phyloP scores from a whole-genome alignment of 140 eudicot species.

The Senecio squalidus region DNA sequence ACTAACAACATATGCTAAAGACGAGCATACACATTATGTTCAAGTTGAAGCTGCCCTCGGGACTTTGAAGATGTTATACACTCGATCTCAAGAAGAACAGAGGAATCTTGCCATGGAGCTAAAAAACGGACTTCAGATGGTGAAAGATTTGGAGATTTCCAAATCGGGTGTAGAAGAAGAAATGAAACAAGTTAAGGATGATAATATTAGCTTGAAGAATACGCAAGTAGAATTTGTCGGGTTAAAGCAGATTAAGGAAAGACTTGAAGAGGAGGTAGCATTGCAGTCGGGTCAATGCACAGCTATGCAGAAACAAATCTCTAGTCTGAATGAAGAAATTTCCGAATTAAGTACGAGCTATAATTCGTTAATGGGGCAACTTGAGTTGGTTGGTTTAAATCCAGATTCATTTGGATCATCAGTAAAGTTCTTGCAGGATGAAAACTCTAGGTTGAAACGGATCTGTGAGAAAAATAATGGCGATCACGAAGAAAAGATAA shows the following conservation, averaged over 20 bases:
- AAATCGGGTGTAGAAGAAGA: slow-evolving; percentile 61
- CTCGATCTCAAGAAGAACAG: slow-evolving; percentile 88
- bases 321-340: slow-evolving; percentile 60
- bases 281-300: slow-evolving; percentile 51
- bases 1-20: slow-evolving; percentile 47
- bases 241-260: slow-evolving; percentile 55
- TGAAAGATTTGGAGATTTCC: slow-evolving; percentile 58
- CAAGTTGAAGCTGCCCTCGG: slow-evolving; percentile 67
- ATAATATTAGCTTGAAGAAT: slow-evolving; percentile 47
- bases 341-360: slow-evolving; percentile 42
- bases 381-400: slow-evolving; percentile 55
- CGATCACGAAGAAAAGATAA: slow-evolving; percentile 48
- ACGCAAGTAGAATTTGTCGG: slow-evolving; percentile 45
- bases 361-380: slow-evolving; percentile 49
- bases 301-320: slow-evolving; percentile 56
- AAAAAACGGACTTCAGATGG: slow-evolving; percentile 46
- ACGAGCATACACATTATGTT: slow-evolving; percentile 52
- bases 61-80: slow-evolving; percentile 51
- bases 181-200: slow-evolving; percentile 41
- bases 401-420: slow-evolving; percentile 51
- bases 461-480: slow-evolving; percentile 36
- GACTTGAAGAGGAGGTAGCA: slow-evolving; percentile 73
- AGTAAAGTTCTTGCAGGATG: slow-evolving; percentile 56
- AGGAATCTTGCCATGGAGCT: slow-evolving; percentile 69
- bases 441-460: slow-evolving; percentile 53